These are phyloP conservation scores for Phoma sp. DNA, from an alignment of 2,329 filamentous ascomycete genomes.

Conservation along the genomic window DNA sequence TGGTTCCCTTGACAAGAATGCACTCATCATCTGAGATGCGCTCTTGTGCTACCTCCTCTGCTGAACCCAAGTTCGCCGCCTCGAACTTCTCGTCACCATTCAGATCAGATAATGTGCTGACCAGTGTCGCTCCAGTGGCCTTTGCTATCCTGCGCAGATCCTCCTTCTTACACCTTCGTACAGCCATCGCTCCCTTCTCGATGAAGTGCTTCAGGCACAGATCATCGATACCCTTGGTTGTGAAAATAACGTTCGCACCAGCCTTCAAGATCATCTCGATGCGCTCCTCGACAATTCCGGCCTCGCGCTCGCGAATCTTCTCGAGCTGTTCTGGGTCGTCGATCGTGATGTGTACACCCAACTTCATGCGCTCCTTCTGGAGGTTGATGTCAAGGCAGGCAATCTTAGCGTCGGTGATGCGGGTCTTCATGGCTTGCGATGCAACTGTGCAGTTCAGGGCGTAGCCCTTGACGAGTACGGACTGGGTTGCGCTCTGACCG, in stretches of 20 bases:
- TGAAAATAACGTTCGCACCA: conserved; percentile 93
- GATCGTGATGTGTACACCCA: conserved; percentile 97
- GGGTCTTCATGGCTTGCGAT: conserved; percentile 96
- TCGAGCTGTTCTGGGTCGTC: conserved; percentile 97
- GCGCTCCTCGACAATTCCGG: conserved; percentile 90
- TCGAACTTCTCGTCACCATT: conserved; percentile 99
- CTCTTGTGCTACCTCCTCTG: conserved; percentile 97
- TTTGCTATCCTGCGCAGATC: conserved; percentile 94
- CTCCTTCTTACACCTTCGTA: conserved; percentile 98
- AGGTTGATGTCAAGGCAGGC: conserved; percentile 97
- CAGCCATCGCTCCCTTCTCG: conserved; percentile 93
- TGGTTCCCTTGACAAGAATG: conserved; percentile 95
- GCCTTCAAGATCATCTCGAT: conserved; percentile 98
- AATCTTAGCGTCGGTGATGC: conserved; percentile 93
- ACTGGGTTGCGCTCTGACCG: conserved; percentile 90
- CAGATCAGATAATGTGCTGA: conserved; percentile 92
- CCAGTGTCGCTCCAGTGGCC: conserved; percentile 90
- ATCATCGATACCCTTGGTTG: conserved; percentile 98
- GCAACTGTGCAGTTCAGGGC: conserved; percentile 98
- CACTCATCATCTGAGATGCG: conserved; percentile 99
- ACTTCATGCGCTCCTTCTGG: conserved; percentile 99
- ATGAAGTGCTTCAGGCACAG: conserved; percentile 93
- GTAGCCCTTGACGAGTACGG: conserved; percentile 91
- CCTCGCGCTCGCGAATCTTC: conserved; percentile 92
- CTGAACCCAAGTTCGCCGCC: conserved; percentile 83